Conservation (phyloP, 1,139 yeast species). For the Blastobotrys proliferans region DNA sequence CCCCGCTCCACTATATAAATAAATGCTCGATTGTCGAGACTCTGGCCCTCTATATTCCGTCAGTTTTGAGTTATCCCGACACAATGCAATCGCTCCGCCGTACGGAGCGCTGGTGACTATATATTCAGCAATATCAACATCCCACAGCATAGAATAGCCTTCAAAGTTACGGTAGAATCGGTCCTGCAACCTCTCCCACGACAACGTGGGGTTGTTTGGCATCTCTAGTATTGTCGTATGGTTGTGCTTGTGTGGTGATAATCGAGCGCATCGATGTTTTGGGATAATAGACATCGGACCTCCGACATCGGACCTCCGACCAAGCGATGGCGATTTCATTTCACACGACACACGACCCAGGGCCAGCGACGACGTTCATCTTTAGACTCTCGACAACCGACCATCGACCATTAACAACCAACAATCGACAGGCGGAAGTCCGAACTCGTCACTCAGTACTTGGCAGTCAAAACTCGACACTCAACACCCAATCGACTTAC, state of each 20-base stretch:
- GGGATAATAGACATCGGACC: too few species aligned
- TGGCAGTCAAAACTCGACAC: too few species aligned
- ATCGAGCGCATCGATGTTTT: too few species aligned
- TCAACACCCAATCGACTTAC: too few species aligned
- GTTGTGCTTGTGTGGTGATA: not conserved
- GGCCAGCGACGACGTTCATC: too few species aligned
- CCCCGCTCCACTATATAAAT: constrained; percentile 55
- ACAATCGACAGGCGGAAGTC: too few species aligned
- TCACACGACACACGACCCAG: too few species aligned
- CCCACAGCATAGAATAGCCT: constrained; percentile 36
- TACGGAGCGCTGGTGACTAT: constrained; percentile 41
- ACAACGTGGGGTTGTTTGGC: constrained; percentile 26
- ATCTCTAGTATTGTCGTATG: constrained; percentile 7
- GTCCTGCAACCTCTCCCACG: constrained; percentile 37
- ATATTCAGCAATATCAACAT: constrained; percentile 30
- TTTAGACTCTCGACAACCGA: too few species aligned
- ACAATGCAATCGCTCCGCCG: constrained; percentile 45
- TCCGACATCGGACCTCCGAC: too few species aligned
- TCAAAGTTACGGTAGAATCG: constrained; percentile 34
- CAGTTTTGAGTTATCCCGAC: constrained; percentile 25
- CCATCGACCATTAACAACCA: too few species aligned
- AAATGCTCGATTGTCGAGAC: constrained; percentile 34
- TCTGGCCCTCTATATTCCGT: constrained; percentile 29
- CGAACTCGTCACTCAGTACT: too few species aligned
- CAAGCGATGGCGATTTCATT: too few species aligned